Evolutionary conservation across 352 stramenopile species (phyloP).

Genomic region (Phytophthora boehmeriae): DNA sequence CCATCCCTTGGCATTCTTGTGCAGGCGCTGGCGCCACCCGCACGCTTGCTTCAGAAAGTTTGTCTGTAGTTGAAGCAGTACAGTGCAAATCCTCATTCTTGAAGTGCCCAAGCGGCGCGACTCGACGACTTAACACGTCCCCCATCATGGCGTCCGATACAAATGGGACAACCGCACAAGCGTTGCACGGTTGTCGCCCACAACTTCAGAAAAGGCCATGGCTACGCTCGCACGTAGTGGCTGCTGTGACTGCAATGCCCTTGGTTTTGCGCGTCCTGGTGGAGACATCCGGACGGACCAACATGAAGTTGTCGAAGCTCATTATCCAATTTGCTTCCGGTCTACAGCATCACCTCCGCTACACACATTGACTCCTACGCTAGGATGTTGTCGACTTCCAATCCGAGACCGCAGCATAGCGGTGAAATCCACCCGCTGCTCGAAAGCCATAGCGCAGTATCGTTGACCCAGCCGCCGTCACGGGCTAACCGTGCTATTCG

Average conservation of each 20-base stretch:
- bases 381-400: neutral
- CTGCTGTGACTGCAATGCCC: constrained; percentile 2
- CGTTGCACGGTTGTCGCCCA: constrained; percentile 2
- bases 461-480: neutral
- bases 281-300: neutral
- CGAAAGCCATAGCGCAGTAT: neutral
- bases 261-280: neutral
- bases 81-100: constrained; percentile 1
- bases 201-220: neutral
- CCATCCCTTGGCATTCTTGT: neutral
- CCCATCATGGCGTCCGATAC: neutral
- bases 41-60: neutral
- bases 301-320: neutral
- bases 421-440: neutral
- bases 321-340: neutral
- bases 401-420: neutral
- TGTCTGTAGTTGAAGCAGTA: neutral
- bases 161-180: neutral
- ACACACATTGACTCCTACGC: neutral
- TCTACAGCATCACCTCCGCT: neutral
- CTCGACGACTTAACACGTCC: neutral
- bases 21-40: neutral
- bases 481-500: neutral
- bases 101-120: neutral
- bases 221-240: neutral